phyloP scores from a whole-genome alignment of 2,329 filamentous ascomycete species.

The Aspergillus pseudonomiae region DNA sequence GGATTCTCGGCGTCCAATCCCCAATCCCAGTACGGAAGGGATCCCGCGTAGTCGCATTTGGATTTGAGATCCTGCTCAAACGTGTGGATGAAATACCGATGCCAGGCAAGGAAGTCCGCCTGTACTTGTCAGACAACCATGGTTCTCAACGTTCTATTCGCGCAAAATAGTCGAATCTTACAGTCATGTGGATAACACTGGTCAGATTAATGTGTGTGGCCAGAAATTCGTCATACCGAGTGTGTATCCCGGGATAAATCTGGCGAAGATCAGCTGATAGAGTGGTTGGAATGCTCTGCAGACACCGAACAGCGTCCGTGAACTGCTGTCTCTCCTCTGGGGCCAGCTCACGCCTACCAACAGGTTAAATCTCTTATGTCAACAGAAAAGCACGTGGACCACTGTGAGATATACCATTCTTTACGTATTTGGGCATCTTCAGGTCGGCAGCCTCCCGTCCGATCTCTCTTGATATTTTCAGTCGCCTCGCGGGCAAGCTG shows the following conservation, averaged over 20 bases:
- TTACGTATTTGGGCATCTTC: background rate
- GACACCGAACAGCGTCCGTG: slow-evolving; percentile 8
- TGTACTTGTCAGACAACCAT: background rate
- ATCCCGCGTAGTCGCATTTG: slow-evolving; percentile 10
- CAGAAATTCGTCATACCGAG: slow-evolving; percentile 9
- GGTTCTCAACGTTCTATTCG: background rate
- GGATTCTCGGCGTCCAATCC: background rate
- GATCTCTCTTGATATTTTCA: background rate
- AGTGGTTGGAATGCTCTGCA: slow-evolving; percentile 4
- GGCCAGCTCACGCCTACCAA: background rate
- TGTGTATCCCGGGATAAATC: slow-evolving; percentile 3
- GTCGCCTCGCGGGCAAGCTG: background rate
- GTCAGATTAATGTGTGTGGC: background rate
- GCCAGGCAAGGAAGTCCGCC: slow-evolving; percentile 13
- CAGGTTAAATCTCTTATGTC: background rate
- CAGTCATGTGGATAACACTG: background rate
- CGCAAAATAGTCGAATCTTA: background rate
- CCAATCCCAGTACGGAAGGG: slow-evolving; percentile 14
- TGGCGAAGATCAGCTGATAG: slow-evolving; percentile 1
- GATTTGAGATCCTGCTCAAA: slow-evolving; percentile 8
- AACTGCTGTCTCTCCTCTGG: background rate
- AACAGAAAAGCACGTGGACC: background rate
- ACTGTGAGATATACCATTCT: background rate
- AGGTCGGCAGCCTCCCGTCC: background rate
- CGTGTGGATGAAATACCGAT: slow-evolving; percentile 9